phyloP scores from a whole-genome alignment of 2,329 filamentous ascomycete species.

The Curvularia lunata region DNA sequence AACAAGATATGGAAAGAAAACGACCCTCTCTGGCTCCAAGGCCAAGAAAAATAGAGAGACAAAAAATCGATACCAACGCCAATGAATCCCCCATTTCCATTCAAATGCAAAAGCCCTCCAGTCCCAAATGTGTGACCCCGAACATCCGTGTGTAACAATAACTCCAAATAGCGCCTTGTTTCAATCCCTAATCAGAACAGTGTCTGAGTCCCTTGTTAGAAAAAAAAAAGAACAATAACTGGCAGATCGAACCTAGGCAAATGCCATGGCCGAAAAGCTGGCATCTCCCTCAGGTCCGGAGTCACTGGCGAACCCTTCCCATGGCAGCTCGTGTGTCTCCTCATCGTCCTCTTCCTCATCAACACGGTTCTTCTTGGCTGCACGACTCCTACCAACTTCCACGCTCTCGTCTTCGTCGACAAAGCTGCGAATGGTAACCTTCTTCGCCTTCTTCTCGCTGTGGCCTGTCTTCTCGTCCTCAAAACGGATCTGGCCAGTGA shows the following conservation, averaged over 20 bases:
- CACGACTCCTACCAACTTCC: conserved; percentile 19
- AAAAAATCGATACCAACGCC: background rate
- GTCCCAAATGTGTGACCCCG: background rate
- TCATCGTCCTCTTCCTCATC: conserved; percentile 20
- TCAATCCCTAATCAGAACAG: background rate
- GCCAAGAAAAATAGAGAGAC: background rate
- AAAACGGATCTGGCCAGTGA: conserved; percentile 51
- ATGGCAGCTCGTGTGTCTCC: conserved; percentile 47
- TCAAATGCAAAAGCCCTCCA: background rate
- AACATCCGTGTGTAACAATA: background rate
- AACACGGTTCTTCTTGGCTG: background rate
- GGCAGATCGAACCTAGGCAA: conserved; percentile 6
- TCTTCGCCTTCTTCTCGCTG: conserved; percentile 40
- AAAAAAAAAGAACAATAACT: background rate
- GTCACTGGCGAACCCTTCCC: conserved; percentile 50
- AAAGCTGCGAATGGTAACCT: conserved; percentile 48
- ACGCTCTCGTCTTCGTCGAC: conserved; percentile 38
- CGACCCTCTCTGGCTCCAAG: background rate
- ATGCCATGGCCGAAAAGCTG: conserved; percentile 20
- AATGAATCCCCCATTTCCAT: background rate
- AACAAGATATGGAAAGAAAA: background rate
- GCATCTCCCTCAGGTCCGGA: conserved; percentile 21
- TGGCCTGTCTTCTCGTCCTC: conserved; percentile 46
- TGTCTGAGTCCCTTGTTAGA: background rate
- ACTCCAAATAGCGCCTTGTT: background rate